Percentiles rank a stretch among this genome's conserved stretches.
Conservation (phyloP, 176 grass and related monocot species). For the Olyra latifolia region DNA sequence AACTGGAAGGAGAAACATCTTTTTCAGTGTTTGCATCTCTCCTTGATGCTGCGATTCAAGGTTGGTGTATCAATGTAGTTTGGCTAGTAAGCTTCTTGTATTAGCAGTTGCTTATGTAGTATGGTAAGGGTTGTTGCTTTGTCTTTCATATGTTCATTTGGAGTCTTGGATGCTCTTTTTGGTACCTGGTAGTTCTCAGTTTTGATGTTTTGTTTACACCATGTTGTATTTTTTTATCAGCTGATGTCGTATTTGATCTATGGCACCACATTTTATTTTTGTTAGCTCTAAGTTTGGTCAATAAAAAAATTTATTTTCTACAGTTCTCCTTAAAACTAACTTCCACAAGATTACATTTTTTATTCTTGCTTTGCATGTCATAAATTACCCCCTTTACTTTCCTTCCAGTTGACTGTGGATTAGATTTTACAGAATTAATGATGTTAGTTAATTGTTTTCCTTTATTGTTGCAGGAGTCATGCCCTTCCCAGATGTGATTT, state of each 20-base stretch:
- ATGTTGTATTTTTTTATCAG: not conserved
- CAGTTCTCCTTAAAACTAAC: not conserved
- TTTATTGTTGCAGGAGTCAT: conserved; percentile 57
- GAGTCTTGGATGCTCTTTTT: not conserved
- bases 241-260: not conserved
- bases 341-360: not conserved
- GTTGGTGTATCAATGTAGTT: conserved; percentile 33
- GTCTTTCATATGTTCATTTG: not conserved
- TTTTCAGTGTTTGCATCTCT: conserved; percentile 81
- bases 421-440: not conserved
- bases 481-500: conserved; percentile 78
- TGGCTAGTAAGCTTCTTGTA: not conserved
- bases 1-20: conserved; percentile 55
- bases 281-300: not conserved
- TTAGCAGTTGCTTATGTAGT: not conserved
- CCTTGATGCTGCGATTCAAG: conserved; percentile 93
- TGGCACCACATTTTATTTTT: not conserved
- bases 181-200: not conserved
- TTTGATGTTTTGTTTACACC: not conserved
- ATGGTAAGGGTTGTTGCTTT: not conserved
- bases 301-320: not conserved
- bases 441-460: conserved; percentile 21
- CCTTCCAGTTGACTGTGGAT: not conserved
- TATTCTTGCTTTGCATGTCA: conserved; percentile 21
- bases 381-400: not conserved